Evolutionary conservation across 2,329 filamentous ascomycete species (phyloP), one percentile per base, ranked within the genome.

Genomic region (Chaetomiaceae sp.): DNA sequence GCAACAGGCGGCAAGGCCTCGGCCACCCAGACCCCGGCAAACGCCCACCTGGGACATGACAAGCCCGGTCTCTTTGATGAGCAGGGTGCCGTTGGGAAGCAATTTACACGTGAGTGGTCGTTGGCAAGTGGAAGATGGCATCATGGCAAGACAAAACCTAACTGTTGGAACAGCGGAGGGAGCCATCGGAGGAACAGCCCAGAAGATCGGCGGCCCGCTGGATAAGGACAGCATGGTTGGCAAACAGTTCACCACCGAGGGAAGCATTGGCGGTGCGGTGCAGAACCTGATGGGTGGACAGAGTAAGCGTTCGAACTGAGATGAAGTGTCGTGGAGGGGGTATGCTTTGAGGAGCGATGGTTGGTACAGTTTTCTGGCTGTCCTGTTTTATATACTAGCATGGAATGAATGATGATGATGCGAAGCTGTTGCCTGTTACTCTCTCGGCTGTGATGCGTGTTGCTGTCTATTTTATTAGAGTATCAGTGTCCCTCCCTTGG

Each of bases 211-310:
- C 0, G 76, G 76, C 0, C 75, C 75, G 0, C 63, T 79, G 25
- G 69, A 66, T 33, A 77, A 78, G 58, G 75, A 80, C 2, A 78
- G 79, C 0, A 61, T 71, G 8, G 73, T 82, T 51, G 79, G 79
- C 18, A 77, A 75, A 51, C 77, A 80, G 57, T 83, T 82, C 58
- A 80, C 78, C 0, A 63, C 71, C 0, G 74, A 78, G 40, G 77
- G 77, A 16, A 71, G 69, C 5, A 73, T 82, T 25, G 79, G 78
- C 2, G 79, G 79, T 1, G 72, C 73, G 4, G 74, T 82, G 0
- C 78, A 82, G 68, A 58, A 68, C 4, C 56, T 62, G 1, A 54
- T 75, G 56, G 75, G 74, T 0, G 75, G 75, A 5, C 66, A 62
- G 10, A 69, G 57, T 41, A 55, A 56, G 58, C 54, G 30, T 27